Evolutionary conservation across 805 yeast species (phyloP).

Genomic region (Starmera dryadoides): DNA sequence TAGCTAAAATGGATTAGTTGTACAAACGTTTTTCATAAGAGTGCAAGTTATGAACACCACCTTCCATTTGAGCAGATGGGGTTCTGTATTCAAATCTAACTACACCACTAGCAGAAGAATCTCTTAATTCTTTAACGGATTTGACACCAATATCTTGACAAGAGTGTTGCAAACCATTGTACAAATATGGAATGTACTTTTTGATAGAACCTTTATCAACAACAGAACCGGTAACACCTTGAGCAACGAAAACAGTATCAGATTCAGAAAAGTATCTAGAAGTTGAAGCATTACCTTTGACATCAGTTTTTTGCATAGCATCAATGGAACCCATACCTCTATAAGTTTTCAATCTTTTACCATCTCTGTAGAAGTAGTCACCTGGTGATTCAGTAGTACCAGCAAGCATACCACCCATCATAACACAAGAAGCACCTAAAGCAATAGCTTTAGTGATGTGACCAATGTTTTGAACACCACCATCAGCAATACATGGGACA

Average conservation of each 20-base stretch:
- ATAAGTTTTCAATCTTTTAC: constrained; percentile 93
- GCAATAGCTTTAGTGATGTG: constrained; percentile 96
- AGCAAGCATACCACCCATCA: constrained; percentile 99
- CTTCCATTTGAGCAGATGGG: constrained; percentile 97
- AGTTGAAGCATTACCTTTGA: constrained; percentile 92
- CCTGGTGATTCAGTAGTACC: constrained; percentile 99
- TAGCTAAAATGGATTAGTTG: no score
- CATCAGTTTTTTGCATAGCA: constrained; percentile 91
- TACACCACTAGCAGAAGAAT: constrained; percentile 53
- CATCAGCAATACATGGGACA: constrained; percentile 98
- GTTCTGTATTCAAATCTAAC: constrained; percentile 97
- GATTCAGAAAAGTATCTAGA: constrained; percentile 96
- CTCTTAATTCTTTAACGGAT: constrained; percentile 58
- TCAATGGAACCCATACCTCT: constrained; percentile 99
- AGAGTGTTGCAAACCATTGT: constrained; percentile 95
- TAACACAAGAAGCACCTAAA: constrained; percentile 92
- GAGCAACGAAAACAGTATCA: constrained; percentile 94
- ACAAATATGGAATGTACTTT: constrained; percentile 90
- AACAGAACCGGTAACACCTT: constrained; percentile 97
- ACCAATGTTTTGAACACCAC: constrained; percentile 98
- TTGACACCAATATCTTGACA: constrained; percentile 94
- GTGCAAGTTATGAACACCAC: constrained; percentile 95
- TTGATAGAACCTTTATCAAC: constrained; percentile 93
- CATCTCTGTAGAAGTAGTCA: constrained; percentile 95
- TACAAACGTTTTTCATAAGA: constrained; percentile 97